These are phyloP conservation scores for Populus simonii DNA, from an alignment of 345 rosid species.

Conservation along the genomic window DNA sequence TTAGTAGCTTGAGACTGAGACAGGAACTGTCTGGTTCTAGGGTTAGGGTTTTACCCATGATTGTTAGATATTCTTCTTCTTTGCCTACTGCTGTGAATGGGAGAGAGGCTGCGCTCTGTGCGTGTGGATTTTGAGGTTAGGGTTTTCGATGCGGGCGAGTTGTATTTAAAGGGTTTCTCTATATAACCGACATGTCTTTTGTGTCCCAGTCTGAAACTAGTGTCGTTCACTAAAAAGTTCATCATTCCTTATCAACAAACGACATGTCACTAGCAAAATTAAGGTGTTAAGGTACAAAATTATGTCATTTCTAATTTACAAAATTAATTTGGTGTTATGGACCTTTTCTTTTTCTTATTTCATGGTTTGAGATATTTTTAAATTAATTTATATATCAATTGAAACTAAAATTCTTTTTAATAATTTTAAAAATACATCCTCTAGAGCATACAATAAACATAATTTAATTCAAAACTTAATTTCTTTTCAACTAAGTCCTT, in stretches of 20 bases:
- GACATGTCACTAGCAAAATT: not conserved
- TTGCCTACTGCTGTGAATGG: not conserved
- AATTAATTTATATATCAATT: too few relatives aligned
- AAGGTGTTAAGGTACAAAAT: not conserved
- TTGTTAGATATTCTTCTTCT: not conserved
- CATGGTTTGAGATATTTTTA: too few relatives aligned
- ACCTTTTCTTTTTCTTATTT: too few relatives aligned
- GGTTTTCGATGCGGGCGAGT: not conserved
- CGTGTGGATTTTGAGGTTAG: not conserved
- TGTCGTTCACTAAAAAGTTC: not conserved
- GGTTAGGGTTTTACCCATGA: not conserved
- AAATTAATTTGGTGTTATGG: too few relatives aligned
- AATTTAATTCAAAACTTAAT: too few relatives aligned
- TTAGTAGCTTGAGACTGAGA: not conserved
- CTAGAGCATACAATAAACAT: too few relatives aligned
- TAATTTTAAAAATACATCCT: too few relatives aligned
- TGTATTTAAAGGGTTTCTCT: not conserved
- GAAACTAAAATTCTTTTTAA: too few relatives aligned
- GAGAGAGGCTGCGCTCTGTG: not conserved
- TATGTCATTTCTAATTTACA: not conserved
- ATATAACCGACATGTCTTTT: not conserved
- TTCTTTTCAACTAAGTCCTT: too few relatives aligned
- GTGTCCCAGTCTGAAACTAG: not conserved
- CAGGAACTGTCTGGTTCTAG: not conserved
- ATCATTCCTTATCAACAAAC: not conserved